These are phyloP conservation scores for Candida sanyaensis DNA, from an alignment of 1,139 yeast species.

Conservation along the genomic window DNA sequence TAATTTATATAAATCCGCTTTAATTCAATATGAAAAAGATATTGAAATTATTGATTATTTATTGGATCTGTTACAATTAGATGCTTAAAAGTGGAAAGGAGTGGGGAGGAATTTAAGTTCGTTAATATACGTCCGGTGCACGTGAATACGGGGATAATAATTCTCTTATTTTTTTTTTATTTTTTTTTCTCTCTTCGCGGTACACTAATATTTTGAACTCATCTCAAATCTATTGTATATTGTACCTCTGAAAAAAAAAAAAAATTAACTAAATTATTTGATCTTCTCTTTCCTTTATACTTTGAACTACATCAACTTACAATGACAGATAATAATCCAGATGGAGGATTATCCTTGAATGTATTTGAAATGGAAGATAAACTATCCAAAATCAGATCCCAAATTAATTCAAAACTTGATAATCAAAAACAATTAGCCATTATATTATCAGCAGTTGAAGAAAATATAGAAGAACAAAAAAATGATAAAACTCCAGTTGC, in stretches of 20 bases:
- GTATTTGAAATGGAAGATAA: conserved; percentile 62
- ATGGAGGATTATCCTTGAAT: conserved; percentile 40
- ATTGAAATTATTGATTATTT: conserved; percentile 45
- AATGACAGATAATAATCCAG: conserved; percentile 41
- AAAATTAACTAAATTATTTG: background rate
- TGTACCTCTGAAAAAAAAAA: background rate
- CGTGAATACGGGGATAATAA: background rate
- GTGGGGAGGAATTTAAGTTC: background rate
- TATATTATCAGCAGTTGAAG: conserved; percentile 87
- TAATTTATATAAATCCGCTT: conserved; percentile 32
- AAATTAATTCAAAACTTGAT: conserved; percentile 71
- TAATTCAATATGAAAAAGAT: conserved; percentile 29
- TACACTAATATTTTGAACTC: conserved; percentile 3
- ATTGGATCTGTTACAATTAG: conserved; percentile 43
- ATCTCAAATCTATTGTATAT: conserved; percentile 4
- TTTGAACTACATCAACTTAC: background rate
- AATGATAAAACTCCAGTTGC: conserved; percentile 64
- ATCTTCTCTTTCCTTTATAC: background rate
- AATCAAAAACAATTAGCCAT: conserved; percentile 78
- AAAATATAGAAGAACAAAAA: conserved; percentile 73
- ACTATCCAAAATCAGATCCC: conserved; percentile 68
- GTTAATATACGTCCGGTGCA: background rate
- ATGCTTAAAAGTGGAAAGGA: conserved; percentile 31
- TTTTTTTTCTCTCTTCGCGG: too few relatives aligned
- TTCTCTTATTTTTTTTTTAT: too few relatives aligned